Conservation (phyloP, 1,139 yeast species). For the Geotrichum macrosporum region DNA sequence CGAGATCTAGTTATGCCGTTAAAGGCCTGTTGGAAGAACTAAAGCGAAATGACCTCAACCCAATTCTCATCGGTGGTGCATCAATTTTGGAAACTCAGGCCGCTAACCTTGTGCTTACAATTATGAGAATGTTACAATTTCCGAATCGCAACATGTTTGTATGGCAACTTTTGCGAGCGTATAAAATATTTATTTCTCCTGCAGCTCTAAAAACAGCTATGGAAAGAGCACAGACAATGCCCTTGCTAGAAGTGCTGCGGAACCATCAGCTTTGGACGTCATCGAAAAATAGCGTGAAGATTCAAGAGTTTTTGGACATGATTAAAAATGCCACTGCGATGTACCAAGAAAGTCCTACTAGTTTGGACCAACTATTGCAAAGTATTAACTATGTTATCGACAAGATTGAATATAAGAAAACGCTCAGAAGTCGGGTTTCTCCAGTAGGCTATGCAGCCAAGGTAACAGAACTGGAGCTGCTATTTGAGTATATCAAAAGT, state of each 20-base stretch:
- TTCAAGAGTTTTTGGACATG: slow-evolving; percentile 37
- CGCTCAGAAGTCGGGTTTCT: background rate
- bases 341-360: slow-evolving; percentile 19
- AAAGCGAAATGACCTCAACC: slow-evolving; percentile 3
- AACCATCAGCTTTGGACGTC: slow-evolving; percentile 19
- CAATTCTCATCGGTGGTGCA: slow-evolving; percentile 15
- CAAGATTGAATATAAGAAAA: slow-evolving; percentile 13
- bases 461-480: background rate
- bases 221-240: slow-evolving; percentile 2
- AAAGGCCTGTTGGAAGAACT: slow-evolving; percentile 4
- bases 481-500: slow-evolving; percentile 19
- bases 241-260: slow-evolving; percentile 39
- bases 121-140: slow-evolving; percentile 12
- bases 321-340: slow-evolving; percentile 36
- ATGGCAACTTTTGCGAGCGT: slow-evolving; percentile 13
- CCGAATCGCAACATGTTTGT: slow-evolving; percentile 16
- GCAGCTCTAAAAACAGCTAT: slow-evolving; percentile 1
- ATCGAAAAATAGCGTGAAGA: slow-evolving; percentile 8
- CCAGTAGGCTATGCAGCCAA: background rate
- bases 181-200: slow-evolving; percentile 14
- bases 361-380: background rate
- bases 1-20: slow-evolving; percentile 11
- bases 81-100: slow-evolving; percentile 15
- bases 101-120: slow-evolving; percentile 16
- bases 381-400: slow-evolving; percentile 7